Conservation (phyloP, 169 alveolate genomes). For the Plasmodium vivax region DNA sequence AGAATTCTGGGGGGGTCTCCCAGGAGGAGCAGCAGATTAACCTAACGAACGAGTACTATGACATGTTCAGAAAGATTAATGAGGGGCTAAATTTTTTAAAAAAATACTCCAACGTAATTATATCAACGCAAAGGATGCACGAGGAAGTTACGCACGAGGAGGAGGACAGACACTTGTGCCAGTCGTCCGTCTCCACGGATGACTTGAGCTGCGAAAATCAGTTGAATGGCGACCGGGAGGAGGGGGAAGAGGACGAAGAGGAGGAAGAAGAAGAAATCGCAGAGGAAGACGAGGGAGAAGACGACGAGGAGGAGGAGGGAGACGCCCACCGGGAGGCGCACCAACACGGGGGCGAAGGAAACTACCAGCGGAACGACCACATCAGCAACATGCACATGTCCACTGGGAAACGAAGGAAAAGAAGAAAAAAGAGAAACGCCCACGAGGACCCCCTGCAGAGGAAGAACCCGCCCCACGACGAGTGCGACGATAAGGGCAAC, state of each 20-base stretch:
- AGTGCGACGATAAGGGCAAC: slow-evolving; percentile 3
- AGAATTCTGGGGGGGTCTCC: neutral
- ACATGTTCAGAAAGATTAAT: slow-evolving; percentile 30
- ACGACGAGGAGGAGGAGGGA: slow-evolving; percentile 6
- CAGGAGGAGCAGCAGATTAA: neutral
- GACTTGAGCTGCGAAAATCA: slow-evolving; percentile 26
- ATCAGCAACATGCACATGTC: slow-evolving; percentile 30
- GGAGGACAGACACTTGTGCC: neutral
- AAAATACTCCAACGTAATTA: slow-evolving; percentile 35
- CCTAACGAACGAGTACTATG: slow-evolving; percentile 35
- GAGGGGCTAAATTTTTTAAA: slow-evolving; percentile 46
- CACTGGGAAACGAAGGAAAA: slow-evolving; percentile 3
- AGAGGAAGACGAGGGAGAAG: neutral
- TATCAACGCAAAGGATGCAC: slow-evolving; percentile 20
- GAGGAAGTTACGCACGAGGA: slow-evolving; percentile 30
- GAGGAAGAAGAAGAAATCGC: neutral
- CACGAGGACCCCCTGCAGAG: slow-evolving; percentile 12
- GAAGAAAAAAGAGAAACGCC: slow-evolving; percentile 23
- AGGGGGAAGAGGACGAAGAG: neutral
- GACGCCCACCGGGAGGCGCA: neutral
- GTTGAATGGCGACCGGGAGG: neutral
- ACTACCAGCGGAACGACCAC: neutral
- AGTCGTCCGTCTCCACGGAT: slow-evolving; percentile 48
- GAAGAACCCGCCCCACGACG: neutral
- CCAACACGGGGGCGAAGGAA: neutral